Conservation (phyloP, 2,329 filamentous ascomycete genomes). For the Exophiala sp. region DNA sequence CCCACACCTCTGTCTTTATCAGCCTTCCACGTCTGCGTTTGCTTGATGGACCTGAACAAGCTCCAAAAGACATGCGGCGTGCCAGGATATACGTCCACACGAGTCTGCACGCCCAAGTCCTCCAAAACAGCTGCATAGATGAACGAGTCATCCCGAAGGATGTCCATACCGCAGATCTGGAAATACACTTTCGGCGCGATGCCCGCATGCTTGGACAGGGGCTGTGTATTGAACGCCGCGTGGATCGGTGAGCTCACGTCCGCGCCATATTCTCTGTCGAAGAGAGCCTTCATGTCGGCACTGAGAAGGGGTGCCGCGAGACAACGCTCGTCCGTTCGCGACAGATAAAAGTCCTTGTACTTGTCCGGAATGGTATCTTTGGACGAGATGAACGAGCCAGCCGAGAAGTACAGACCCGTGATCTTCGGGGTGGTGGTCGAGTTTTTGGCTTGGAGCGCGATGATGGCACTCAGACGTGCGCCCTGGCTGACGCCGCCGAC, state of each 20-base stretch:
- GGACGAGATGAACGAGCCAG: constrained; percentile 28
- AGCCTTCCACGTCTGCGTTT: constrained; percentile 22
- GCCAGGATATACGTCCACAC: constrained; percentile 42
- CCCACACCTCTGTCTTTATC: constrained; percentile 19
- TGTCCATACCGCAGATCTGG: constrained; percentile 50
- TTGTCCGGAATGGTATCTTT: constrained; percentile 34
- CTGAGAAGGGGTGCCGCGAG: constrained; percentile 36
- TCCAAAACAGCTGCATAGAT: constrained; percentile 51
- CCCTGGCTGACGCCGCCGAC: constrained; percentile 48
- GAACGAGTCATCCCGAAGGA: constrained; percentile 50
- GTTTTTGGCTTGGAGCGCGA: constrained; percentile 40
- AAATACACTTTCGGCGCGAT: constrained; percentile 47
- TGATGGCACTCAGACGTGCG: constrained; percentile 37
- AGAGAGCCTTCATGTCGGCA: constrained; percentile 11
- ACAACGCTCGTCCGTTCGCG: constrained; percentile 39
- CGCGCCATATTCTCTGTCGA: constrained; percentile 16
- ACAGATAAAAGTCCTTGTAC: constrained; percentile 39
- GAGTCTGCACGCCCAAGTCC: constrained; percentile 41
- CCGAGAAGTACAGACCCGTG: constrained; percentile 44
- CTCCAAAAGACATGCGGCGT: constrained; percentile 38
- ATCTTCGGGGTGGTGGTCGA: constrained; percentile 38
- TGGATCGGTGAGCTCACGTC: constrained; percentile 7
- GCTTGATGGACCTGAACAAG: constrained; percentile 20
- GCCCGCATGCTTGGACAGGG: constrained; percentile 31
- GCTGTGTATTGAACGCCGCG: constrained; percentile 3